These are phyloP conservation scores for Ceratocystis cacaofunesta DNA, from an alignment of 2,329 filamentous ascomycete genomes.

Conservation along the genomic window DNA sequence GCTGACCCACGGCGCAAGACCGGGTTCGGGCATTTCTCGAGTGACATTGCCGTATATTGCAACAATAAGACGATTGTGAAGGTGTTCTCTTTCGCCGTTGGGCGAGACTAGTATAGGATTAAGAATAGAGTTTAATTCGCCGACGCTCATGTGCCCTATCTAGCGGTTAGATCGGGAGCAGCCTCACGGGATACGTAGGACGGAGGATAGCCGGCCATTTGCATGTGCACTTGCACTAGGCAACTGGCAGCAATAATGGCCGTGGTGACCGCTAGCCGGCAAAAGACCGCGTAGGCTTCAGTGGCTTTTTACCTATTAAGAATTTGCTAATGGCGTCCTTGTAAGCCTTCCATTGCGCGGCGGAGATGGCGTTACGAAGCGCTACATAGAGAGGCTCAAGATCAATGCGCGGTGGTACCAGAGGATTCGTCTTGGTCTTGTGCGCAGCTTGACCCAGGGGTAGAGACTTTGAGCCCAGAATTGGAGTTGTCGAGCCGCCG, in stretches of 20 bases:
- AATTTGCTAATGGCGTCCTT: constrained; percentile 50
- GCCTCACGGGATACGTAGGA: not conserved
- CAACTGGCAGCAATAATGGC: not conserved
- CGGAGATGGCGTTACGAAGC: constrained; percentile 43
- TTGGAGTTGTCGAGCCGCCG: constrained; percentile 28
- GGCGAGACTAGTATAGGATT: constrained; percentile 43
- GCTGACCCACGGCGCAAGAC: constrained; percentile 56
- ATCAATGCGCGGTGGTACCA: constrained; percentile 51
- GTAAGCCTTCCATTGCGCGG: constrained; percentile 49
- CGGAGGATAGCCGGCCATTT: not conserved
- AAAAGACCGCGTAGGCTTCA: constrained; percentile 22
- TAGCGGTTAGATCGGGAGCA: not conserved
- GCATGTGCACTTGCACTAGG: not conserved
- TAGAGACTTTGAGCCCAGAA: constrained; percentile 31
- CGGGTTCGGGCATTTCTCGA: constrained; percentile 51
- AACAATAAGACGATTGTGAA: constrained; percentile 53
- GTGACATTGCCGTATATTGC: constrained; percentile 56
- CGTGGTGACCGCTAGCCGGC: not conserved
- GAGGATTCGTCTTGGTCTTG: constrained; percentile 46
- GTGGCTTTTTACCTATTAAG: constrained; percentile 37
- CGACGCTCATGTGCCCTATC: constrained; percentile 14
- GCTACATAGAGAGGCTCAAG: constrained; percentile 49
- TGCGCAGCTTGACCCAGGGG: constrained; percentile 27
- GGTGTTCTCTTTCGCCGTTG: constrained; percentile 44
- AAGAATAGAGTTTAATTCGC: constrained; percentile 48